Base-by-base conservation (phyloP, 192 early-diverging fungal genomes). In the Gaertneriomyces semiglobifer region DNA sequence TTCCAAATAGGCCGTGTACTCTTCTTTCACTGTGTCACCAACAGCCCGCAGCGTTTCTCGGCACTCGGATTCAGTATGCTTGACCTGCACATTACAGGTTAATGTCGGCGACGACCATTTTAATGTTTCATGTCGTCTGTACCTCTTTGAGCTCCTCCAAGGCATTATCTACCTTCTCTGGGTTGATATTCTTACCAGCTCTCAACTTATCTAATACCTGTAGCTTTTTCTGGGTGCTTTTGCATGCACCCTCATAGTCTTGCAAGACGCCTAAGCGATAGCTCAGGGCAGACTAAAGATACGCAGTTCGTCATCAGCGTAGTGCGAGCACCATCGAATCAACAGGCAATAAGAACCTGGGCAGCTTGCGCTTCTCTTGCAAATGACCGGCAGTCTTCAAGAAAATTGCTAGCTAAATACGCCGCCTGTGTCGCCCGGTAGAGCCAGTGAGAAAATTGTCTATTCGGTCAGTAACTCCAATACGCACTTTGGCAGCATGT, bases 181-280 rank as follows among this genome's bases (percentile, higher is more conserved):
- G 65, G 20, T 57, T 20, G 43, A 66, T 66, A 10, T 40, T 20
- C 9, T 54, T 51, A 5, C 69, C 50, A 6, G 69, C 39, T 53
- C 55, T 50, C 38, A 77, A 52, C 59, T 58, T 38, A 20, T 81
- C 79, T 14, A 81, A 57, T 5, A 25, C 59, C 54, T 62, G 52
- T 7, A 70, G 11, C 58, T 63, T 65, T 51, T 74, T 73, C 45
- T 69, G 66, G 4, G 72, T 77, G 4, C 41, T 48, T 69, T 78
- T 78, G 51, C 76, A 78, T 8, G 73, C 69, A 14, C 45, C 51
- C 47, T 78, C 76, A 59, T 78, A 81, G 39, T 62, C 71, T 11
- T 46, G 59, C 38, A 81, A 53, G 10, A 53, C 47, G 5, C 53
- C 48, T 0, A 71, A 11, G 1, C 79, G 73, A 41, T 76, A 53